phyloP scores from a whole-genome alignment of 768 basidiomycete genomes.

The Hericium alpestre region DNA sequence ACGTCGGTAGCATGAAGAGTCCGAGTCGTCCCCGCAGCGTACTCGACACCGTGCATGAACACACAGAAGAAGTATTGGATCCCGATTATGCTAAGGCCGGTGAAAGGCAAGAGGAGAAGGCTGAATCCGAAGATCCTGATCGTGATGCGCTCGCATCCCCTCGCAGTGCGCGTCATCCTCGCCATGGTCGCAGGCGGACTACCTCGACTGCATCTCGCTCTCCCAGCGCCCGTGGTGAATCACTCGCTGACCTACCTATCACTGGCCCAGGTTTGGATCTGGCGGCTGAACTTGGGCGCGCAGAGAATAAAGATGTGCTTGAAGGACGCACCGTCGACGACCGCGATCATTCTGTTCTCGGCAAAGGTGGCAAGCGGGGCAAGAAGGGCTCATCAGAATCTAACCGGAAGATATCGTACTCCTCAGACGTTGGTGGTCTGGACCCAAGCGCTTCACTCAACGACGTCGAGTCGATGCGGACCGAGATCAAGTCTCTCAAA shows the following conservation, averaged over 20 bases:
- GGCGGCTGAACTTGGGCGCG: conserved; percentile 84
- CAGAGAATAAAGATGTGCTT: conserved; percentile 78
- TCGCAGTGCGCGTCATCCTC: conserved; percentile 30
- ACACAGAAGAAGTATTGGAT: conserved; percentile 37
- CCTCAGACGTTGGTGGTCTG: conserved; percentile 30
- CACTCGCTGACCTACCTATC: conserved; percentile 77
- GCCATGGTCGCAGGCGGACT: conserved; percentile 42
- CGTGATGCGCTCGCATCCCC: conserved; percentile 19
- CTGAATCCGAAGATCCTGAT: conserved; percentile 27
- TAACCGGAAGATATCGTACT: conserved; percentile 20
- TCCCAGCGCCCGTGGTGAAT: conserved; percentile 53
- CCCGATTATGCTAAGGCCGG: conserved; percentile 26
- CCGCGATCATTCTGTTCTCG: conserved; percentile 30
- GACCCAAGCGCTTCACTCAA: conserved; percentile 35
- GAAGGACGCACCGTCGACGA: conserved; percentile 45
- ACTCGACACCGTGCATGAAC: conserved; percentile 37
- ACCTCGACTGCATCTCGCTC: conserved; percentile 38
- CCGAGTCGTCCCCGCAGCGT: conserved; percentile 53
- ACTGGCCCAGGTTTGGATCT: conserved; percentile 84
- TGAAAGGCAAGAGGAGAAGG: conserved; percentile 31
- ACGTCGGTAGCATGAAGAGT: conserved; percentile 27
- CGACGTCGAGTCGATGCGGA: conserved; percentile 67
- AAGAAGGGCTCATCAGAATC: conserved; percentile 23
- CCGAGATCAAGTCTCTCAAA: conserved; percentile 84
- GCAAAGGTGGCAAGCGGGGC: conserved; percentile 29